Evolutionary conservation across 106 monocot genomes (phyloP).

Genomic region (Triglochin maritima): DNA sequence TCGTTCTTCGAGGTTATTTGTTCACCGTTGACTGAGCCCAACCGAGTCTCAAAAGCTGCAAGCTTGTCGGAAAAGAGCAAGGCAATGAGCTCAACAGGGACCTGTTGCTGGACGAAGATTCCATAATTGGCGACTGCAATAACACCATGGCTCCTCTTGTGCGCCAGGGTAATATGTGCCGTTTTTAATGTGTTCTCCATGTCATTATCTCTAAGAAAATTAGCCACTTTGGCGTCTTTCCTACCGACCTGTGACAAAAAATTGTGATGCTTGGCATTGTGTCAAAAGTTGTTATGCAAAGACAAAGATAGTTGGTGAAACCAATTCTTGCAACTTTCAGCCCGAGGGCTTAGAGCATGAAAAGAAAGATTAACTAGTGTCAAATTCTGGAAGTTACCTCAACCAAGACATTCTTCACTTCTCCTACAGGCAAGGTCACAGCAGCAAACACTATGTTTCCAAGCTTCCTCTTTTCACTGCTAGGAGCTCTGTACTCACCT

Average conservation of each 20-base stretch:
- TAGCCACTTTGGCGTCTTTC: slow-evolving; percentile 19
- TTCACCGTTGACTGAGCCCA: slow-evolving; percentile 65
- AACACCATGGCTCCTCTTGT: slow-evolving; percentile 90
- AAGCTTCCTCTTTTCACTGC: slow-evolving; percentile 60
- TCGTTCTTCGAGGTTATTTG: slow-evolving; percentile 52
- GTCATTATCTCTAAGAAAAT: slow-evolving; percentile 32
- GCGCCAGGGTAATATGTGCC: slow-evolving; percentile 86
- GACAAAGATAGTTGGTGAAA: too few relatives aligned
- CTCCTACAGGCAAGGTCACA: slow-evolving; percentile 52
- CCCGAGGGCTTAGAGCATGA: neutral
- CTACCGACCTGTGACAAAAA: slow-evolving; percentile 38
- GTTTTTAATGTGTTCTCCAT: slow-evolving; percentile 38
- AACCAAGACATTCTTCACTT: slow-evolving; percentile 33
- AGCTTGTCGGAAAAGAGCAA: slow-evolving; percentile 69
- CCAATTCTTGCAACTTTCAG: too few relatives aligned
- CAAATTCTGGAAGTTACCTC: slow-evolving; percentile 32
- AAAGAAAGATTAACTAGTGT: neutral
- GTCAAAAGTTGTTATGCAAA: too few relatives aligned
- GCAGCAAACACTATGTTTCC: slow-evolving; percentile 93
- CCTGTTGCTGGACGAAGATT: slow-evolving; percentile 32
- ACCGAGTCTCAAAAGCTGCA: slow-evolving; percentile 61
- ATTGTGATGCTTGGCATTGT: too few relatives aligned
- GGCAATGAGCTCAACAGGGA: slow-evolving; percentile 64
- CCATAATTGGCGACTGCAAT: slow-evolving; percentile 70
- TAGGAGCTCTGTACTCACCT: slow-evolving; percentile 48